Conservation (phyloP, 257 asterid species). For the Oldenlandia corymbosa region DNA sequence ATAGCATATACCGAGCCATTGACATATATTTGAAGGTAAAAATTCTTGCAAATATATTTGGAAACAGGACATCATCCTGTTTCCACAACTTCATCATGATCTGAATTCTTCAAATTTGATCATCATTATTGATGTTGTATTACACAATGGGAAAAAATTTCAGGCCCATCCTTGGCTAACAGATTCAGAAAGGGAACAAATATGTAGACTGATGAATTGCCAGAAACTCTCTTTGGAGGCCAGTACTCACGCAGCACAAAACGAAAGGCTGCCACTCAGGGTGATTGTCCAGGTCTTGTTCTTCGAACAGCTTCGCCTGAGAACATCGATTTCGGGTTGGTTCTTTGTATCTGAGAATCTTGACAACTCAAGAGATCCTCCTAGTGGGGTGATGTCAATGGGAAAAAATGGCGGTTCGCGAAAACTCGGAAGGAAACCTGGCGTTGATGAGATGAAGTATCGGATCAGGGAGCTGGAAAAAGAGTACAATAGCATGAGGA, state of each 20-base stretch:
- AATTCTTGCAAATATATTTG: too few relatives aligned
- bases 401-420: slow-evolving; percentile 28
- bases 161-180: slow-evolving; percentile 83
- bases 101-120: too few relatives aligned
- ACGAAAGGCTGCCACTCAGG: slow-evolving; percentile 82
- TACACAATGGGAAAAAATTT: too few relatives aligned
- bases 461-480: slow-evolving; percentile 72
- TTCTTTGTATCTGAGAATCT: slow-evolving; percentile 69
- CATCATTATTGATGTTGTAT: too few relatives aligned
- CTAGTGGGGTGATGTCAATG: slow-evolving; percentile 27
- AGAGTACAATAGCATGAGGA: slow-evolving; percentile 72
- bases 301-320: slow-evolving; percentile 86
- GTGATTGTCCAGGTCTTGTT: slow-evolving; percentile 87
- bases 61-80: too few relatives aligned
- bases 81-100: too few relatives aligned
- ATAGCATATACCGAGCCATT: slow-evolving; percentile 83
- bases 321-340: slow-evolving; percentile 90
- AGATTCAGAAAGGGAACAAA: slow-evolving; percentile 73
- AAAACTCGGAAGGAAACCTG: slow-evolving; percentile 22
- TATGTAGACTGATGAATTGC: slow-evolving; percentile 84
- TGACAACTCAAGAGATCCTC: slow-evolving; percentile 50
- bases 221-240: slow-evolving; percentile 86
- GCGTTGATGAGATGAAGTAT: slow-evolving; percentile 57
- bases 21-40: slow-evolving; percentile 84
- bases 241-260: slow-evolving; percentile 91